Percentiles rank a stretch among this genome's conserved stretches.
phyloP scores from a whole-genome alignment of 805 yeast genomes.

The Maudiozyma turicensis region DNA sequence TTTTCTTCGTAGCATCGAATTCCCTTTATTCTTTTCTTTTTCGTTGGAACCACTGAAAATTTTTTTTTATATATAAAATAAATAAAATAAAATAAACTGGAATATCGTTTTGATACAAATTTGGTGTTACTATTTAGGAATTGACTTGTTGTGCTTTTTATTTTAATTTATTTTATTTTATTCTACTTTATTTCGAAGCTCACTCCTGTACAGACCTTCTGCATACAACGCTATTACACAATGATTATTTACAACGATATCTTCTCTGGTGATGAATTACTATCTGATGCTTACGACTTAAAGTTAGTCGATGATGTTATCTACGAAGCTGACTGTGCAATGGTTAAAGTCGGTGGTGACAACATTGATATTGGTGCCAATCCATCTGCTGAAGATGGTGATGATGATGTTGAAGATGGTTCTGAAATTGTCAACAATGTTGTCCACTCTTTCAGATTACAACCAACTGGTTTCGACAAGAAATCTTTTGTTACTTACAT shows the following conservation, averaged over 20 bases:
- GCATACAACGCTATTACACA: not conserved
- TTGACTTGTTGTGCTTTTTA: not conserved
- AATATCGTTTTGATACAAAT: no score
- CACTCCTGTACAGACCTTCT: not conserved
- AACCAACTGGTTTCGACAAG: slow-evolving; percentile 93
- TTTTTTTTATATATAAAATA: no score
- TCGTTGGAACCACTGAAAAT: not conserved
- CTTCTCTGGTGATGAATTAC: slow-evolving; percentile 88
- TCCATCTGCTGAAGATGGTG: slow-evolving; percentile 97
- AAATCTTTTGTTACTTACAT: slow-evolving; percentile 93
- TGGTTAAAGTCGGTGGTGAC: slow-evolving; percentile 83
- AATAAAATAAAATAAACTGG: no score
- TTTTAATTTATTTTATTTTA: not conserved
- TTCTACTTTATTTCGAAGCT: not conserved
- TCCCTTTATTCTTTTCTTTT: not conserved
- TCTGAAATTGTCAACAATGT: slow-evolving; percentile 93
- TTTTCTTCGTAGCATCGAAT: not conserved
- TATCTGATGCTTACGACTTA: slow-evolving; percentile 94
- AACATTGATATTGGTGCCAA: slow-evolving; percentile 98
- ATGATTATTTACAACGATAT: slow-evolving; percentile 55
- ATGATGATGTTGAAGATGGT: slow-evolving; percentile 73
- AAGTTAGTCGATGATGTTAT: slow-evolving; percentile 82
- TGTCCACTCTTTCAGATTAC: slow-evolving; percentile 97
- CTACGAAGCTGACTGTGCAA: slow-evolving; percentile 92
- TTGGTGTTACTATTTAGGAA: no score